A percentile compares a stretch with the other conserved stretches of the same genome.
phyloP scores from a whole-genome alignment of 345 rosid genomes.

The Pistacia integerrima region DNA sequence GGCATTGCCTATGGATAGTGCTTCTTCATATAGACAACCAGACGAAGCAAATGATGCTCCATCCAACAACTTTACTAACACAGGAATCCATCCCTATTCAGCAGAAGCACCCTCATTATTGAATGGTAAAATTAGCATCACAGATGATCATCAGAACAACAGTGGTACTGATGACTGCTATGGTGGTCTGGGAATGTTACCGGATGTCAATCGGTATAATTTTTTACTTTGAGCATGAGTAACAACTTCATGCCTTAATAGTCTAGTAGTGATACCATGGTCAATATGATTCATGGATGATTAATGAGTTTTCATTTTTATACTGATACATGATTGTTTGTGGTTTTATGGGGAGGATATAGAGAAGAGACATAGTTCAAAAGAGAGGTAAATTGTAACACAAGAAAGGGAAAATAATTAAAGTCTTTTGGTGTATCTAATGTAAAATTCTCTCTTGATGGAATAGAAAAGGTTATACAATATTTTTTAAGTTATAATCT shows the following conservation, averaged over 20 bases:
- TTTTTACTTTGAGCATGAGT: slow-evolving; percentile 26
- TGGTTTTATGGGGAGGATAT: slow-evolving; percentile 7
- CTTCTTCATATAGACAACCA: neutral
- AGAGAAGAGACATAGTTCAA: neutral
- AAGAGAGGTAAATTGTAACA: neutral
- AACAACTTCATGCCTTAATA: neutral
- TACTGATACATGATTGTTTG: slow-evolving; percentile 13
- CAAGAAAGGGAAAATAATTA: neutral
- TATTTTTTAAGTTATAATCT: too few species aligned
- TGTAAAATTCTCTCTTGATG: neutral
- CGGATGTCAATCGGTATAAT: slow-evolving; percentile 26
- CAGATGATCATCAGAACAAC: slow-evolving; percentile 20
- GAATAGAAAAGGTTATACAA: neutral
- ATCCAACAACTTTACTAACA: neutral
- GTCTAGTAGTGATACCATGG: slow-evolving; percentile 2
- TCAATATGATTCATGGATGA: neutral
- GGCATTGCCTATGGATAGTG: slow-evolving; percentile 18
- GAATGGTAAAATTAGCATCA: neutral
- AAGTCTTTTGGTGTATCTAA: neutral
- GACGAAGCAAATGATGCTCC: neutral
- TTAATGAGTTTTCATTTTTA: neutral
- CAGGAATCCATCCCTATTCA: neutral
- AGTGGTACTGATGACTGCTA: slow-evolving; percentile 36
- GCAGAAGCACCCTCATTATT: neutral
- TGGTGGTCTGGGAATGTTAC: slow-evolving; percentile 34